Percentiles rank a stretch among this genome's conserved stretches.
phyloP scores from a whole-genome alignment of 495 filamentous ascomycete genomes.

The Penicillium canariense region DNA sequence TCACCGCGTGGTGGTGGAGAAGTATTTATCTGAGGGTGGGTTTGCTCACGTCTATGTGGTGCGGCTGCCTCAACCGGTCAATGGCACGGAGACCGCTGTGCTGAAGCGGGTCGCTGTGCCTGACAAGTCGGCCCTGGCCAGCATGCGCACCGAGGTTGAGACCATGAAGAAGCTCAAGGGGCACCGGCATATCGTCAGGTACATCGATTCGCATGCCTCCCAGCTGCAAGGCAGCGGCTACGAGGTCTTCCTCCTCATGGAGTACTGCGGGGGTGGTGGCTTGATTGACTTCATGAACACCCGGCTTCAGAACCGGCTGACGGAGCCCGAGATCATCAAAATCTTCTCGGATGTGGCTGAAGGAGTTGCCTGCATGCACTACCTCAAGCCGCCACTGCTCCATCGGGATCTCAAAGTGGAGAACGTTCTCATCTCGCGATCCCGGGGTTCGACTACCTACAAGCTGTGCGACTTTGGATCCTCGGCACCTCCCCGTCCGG shows the following conservation, averaged over 20 bases:
- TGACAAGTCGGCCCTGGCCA: constrained; percentile 87
- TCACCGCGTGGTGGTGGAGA: constrained; percentile 93
- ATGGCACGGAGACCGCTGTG: constrained; percentile 82
- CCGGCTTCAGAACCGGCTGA: constrained; percentile 89
- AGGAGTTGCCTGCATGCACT: constrained; percentile 98
- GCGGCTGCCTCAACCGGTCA: constrained; percentile 70
- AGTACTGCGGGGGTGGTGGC: constrained; percentile 80
- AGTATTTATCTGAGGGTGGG: constrained; percentile 96
- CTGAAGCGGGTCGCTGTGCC: constrained; percentile 97
- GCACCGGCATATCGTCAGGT: constrained; percentile 92
- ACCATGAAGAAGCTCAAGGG: constrained; percentile 99
- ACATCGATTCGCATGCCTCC: constrained; percentile 96
- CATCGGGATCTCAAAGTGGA: constrained; percentile 98
- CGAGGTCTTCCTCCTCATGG: constrained; percentile 98
- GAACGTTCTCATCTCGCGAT: constrained; percentile 86
- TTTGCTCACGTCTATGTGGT: constrained; percentile 99
- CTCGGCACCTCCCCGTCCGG: constrained; percentile 76
- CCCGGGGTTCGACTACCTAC: constrained; percentile 61
- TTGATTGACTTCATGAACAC: constrained; percentile 99
- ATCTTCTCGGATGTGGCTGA: constrained; percentile 96
- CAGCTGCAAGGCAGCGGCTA: constrained; percentile 91
- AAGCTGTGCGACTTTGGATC: constrained; percentile 99
- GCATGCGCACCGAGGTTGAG: constrained; percentile 97
- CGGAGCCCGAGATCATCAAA: constrained; percentile 93
- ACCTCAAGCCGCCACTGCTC: constrained; percentile 88